Evolutionary conservation across 2,329 filamentous ascomycete genomes (phyloP).

Genomic region (Epichloe festucae): DNA sequence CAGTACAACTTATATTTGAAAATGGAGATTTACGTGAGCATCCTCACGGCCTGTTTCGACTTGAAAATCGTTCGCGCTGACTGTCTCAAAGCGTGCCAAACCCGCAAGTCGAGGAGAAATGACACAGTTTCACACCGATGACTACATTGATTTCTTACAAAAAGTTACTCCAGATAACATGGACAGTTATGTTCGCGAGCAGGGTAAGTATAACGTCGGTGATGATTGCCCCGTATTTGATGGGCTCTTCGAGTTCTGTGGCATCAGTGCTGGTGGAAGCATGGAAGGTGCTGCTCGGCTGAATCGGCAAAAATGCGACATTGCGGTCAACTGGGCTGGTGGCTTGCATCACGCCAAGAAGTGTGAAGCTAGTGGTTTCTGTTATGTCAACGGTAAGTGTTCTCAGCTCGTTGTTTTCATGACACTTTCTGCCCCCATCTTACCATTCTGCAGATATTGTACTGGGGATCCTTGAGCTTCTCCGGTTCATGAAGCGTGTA

Average conservation of each 20-base stretch:
- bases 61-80: background rate
- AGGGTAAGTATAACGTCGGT: conserved; percentile 86
- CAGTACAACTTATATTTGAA: conserved; percentile 92
- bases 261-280: conserved; percentile 84
- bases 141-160: conserved; percentile 89
- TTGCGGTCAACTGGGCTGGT: conserved; percentile 96
- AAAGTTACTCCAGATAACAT: conserved; percentile 98
- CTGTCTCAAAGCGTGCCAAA: conserved; percentile 53
- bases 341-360: conserved; percentile 97
- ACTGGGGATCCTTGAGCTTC: conserved; percentile 80
- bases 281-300: conserved; percentile 88
- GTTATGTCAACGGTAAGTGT: conserved; percentile 82
- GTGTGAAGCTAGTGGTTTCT: conserved; percentile 90
- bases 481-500: conserved; percentile 86
- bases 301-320: conserved; percentile 83
- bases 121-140: conserved; percentile 84
- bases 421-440: conserved; percentile 3
- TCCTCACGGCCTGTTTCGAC: conserved; percentile 9
- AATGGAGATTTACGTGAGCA: conserved; percentile 85
- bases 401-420: background rate
- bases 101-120: conserved; percentile 82
- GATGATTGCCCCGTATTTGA: conserved; percentile 98
- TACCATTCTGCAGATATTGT: conserved; percentile 62
- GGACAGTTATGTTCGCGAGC: conserved; percentile 83
- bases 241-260: conserved; percentile 92